Conservation (phyloP, 306 rosid genomes). For the Pterocarpus macrocarpus region DNA sequence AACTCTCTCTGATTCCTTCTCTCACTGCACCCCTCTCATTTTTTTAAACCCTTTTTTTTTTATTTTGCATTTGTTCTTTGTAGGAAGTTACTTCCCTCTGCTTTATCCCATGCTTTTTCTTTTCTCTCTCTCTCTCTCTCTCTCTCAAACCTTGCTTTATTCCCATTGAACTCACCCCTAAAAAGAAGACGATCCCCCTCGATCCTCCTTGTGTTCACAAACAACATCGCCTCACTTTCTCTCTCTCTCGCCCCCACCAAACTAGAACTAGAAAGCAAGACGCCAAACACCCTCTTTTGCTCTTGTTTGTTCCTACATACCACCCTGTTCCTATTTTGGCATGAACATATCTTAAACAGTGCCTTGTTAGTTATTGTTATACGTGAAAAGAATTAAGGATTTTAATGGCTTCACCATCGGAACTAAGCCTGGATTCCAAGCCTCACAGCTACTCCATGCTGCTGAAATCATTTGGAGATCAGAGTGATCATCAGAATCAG, state of each 20-base stretch:
- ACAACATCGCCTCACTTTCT: conserved; percentile 60
- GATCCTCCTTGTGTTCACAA: conserved; percentile 85
- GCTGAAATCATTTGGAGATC: conserved; percentile 83
- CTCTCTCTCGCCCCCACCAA: conserved; percentile 53
- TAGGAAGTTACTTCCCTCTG: conserved; percentile 85
- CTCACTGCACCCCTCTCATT: conserved; percentile 53
- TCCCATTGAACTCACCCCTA: conserved; percentile 84
- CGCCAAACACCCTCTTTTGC: conserved; percentile 84
- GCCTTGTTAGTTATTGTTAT: background rate
- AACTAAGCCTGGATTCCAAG: conserved; percentile 85
- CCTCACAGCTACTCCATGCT: conserved; percentile 84
- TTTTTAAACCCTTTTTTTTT: conserved; percentile 50
- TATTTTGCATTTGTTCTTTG: conserved; percentile 76
- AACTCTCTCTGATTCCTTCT: conserved; percentile 78
- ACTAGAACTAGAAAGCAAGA: conserved; percentile 56
- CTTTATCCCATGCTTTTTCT: conserved; percentile 70
- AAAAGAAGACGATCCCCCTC: conserved; percentile 85
- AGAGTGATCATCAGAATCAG: conserved; percentile 48
- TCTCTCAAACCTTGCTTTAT: conserved; percentile 71
- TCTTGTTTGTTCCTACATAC: conserved; percentile 74
- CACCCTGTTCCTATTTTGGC: conserved; percentile 57
- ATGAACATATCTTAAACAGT: conserved; percentile 52
- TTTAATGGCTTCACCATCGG: conserved; percentile 82
- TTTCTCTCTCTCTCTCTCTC: conserved; percentile 56
- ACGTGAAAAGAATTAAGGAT: conserved; percentile 16